phyloP scores from a whole-genome alignment of 2,329 filamentous ascomycete species.

The Penicillium sp. region DNA sequence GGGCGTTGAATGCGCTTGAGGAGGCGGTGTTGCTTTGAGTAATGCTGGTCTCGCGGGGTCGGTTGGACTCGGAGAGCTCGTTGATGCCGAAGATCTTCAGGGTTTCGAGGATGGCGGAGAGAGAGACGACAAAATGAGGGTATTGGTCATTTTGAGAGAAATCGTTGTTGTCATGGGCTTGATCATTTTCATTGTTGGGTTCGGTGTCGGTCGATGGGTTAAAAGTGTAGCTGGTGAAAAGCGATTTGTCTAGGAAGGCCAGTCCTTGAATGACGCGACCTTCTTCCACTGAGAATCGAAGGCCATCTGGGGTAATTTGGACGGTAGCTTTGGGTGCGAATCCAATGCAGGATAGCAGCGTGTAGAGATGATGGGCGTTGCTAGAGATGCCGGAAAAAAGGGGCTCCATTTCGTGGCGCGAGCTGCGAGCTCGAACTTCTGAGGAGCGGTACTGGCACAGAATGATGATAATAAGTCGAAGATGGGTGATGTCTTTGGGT shows the following conservation, averaged over 20 bases:
- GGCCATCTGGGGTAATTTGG: constrained; percentile 78
- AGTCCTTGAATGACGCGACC: constrained; percentile 86
- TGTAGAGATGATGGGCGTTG: constrained; percentile 60
- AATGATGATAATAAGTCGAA: constrained; percentile 1
- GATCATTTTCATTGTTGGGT: constrained; percentile 13
- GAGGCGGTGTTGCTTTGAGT: constrained; percentile 43
- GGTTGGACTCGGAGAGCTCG: constrained; percentile 48
- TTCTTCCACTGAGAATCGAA: constrained; percentile 86
- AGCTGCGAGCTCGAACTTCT: constrained; percentile 4
- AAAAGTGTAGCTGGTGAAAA: constrained; percentile 84
- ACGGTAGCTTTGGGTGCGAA: constrained; percentile 61
- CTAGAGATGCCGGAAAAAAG: constrained; percentile 62
- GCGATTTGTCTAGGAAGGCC: constrained; percentile 80
- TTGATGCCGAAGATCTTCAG: constrained; percentile 91
- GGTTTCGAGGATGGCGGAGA: constrained; percentile 85
- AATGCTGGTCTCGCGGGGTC: constrained; percentile 29
- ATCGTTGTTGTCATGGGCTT: constrained; percentile 39
- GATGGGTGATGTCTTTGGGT: constrained; percentile 26
- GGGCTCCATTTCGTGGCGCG: constrained; percentile 33
- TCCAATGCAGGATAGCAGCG: constrained; percentile 61
- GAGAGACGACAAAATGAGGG: constrained; percentile 80
- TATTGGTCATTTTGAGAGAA: constrained; percentile 41
- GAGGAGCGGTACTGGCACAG: constrained; percentile 4
- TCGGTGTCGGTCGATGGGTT: constrained; percentile 45
- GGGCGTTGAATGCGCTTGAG: constrained; percentile 76